Evolutionary conservation across 2,329 filamentous ascomycete species (phyloP), one percentile per base, ranked within the genome.

Genomic region (Drechslera avenae): DNA sequence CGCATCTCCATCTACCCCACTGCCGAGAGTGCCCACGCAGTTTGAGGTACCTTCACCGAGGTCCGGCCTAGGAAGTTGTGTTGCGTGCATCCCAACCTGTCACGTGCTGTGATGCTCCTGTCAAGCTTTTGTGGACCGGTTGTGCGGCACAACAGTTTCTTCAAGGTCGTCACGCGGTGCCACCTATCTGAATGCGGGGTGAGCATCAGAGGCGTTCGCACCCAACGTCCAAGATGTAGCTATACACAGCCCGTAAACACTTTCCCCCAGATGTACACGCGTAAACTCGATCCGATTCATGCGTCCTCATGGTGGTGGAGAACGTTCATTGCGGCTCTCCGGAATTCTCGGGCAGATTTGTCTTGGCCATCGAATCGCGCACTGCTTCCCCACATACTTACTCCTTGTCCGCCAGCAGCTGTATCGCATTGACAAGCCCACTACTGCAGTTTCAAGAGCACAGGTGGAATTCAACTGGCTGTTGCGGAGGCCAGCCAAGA

Each of bases 371-470:
- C 55, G 53, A 58, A 58, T 54, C 52, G 39, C 39, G 34, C 21
- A 19, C 51, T 36, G 21, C 50, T 56, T 62, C 59, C 56, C 59
- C 61, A 64, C 57, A 61, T 52, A 48, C 52, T 17, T 32, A 46
- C 39, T 47, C 35, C 54, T 60, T 59, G 51, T 54, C 50, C 44
- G 14, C 43, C 51, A 54, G 50, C 50, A 41, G 49, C 54, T 42
- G 52, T 51, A 57, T 60, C 50, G 56, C 60, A 52, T 37, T 44
- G 51, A 54, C 51, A 56, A 54, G 59, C 39, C 51, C 57, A 48
- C 60, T 62, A 59, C 45, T 56, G 49, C 52, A 42, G 37, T 50
- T 37, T 46, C 41, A 54, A 36, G 18, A 35, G 46, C 49, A 43
- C 53, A 47, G 46, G 56, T 53, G 50, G 33, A 39, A 26, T 52